Conservation (phyloP, 192 early-diverging fungal species). For the Spizellomyces punctatus region DNA sequence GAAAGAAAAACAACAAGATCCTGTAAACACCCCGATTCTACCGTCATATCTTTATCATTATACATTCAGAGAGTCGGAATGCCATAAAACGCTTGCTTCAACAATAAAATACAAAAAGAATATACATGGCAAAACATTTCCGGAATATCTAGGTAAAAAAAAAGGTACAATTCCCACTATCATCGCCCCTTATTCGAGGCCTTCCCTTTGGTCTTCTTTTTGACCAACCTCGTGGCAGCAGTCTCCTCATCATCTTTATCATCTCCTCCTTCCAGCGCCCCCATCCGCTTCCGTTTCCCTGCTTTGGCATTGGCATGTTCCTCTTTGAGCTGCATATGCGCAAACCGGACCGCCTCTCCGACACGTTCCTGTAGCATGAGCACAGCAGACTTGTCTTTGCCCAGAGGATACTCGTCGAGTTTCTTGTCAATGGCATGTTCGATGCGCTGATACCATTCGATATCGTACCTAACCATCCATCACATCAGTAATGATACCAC, state of each 20-base stretch:
- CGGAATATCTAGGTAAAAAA: too few relatives aligned
- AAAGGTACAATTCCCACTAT: too few relatives aligned
- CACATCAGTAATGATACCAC: constrained; percentile 60
- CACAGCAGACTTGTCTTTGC: constrained; percentile 76
- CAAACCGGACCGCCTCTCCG: constrained; percentile 83
- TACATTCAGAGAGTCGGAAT: too few relatives aligned
- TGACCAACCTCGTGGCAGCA: constrained; percentile 30
- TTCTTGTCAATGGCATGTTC: constrained; percentile 90
- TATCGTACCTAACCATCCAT: constrained; percentile 81
- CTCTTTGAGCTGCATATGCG: constrained; percentile 85
- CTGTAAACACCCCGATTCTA: too few relatives aligned
- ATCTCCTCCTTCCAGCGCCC: constrained; percentile 23
- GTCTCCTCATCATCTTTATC: constrained; percentile 45
- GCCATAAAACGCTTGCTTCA: too few relatives aligned
- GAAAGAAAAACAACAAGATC: too few relatives aligned
- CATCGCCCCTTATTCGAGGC: neutral
- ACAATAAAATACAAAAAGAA: too few relatives aligned
- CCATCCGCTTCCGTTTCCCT: constrained; percentile 26
- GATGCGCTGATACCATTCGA: constrained; percentile 92
- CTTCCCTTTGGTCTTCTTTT: constrained; percentile 22
- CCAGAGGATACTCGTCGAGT: constrained; percentile 77
- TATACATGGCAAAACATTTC: too few relatives aligned
- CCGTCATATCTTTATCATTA: too few relatives aligned
- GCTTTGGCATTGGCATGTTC: constrained; percentile 49
- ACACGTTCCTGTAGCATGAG: constrained; percentile 94